Evolutionary conservation across 352 stramenopile genomes (phyloP).

Genomic region (Globisporangium abappressorium): DNA sequence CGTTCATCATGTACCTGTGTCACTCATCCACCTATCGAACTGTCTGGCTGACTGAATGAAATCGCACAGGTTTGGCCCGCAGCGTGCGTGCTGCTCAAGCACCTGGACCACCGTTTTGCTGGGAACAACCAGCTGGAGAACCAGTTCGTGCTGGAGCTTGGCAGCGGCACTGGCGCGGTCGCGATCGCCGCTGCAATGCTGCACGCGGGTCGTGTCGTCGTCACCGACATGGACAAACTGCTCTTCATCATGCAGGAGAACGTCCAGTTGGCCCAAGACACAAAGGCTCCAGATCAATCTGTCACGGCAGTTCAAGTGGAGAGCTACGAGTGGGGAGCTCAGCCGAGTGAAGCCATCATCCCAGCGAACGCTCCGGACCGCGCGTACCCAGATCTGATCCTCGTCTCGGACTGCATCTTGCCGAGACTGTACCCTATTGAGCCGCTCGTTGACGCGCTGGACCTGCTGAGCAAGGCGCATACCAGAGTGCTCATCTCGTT

Average conservation of each 20-base stretch:
- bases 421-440: slow-evolving; percentile 96
- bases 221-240: slow-evolving; percentile 90
- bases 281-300: slow-evolving; percentile 14
- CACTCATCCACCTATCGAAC: not conserved
- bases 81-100: slow-evolving; percentile 76
- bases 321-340: slow-evolving; percentile 89
- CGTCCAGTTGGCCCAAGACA: slow-evolving; percentile 38
- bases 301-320: slow-evolving; percentile 57
- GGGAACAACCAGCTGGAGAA: slow-evolving; percentile 15
- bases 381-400: slow-evolving; percentile 68
- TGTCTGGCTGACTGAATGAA: not conserved
- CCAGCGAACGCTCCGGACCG: slow-evolving; percentile 9
- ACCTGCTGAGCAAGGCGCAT: slow-evolving; percentile 47
- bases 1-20: not conserved
- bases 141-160: slow-evolving; percentile 87
- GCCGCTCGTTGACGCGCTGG: slow-evolving; percentile 89
- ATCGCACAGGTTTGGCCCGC: slow-evolving; percentile 64
- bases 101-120: slow-evolving; percentile 58
- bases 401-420: slow-evolving; percentile 95
- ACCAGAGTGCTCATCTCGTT: slow-evolving; percentile 83
- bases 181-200: slow-evolving; percentile 88
- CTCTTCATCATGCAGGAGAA: slow-evolving; percentile 91
- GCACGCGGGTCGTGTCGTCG: slow-evolving; percentile 71
- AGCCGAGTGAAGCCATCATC: slow-evolving; percentile 35
- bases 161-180: slow-evolving; percentile 89